Conservation (phyloP, 2,329 filamentous ascomycete species). For the Colletotrichum sp. region DNA sequence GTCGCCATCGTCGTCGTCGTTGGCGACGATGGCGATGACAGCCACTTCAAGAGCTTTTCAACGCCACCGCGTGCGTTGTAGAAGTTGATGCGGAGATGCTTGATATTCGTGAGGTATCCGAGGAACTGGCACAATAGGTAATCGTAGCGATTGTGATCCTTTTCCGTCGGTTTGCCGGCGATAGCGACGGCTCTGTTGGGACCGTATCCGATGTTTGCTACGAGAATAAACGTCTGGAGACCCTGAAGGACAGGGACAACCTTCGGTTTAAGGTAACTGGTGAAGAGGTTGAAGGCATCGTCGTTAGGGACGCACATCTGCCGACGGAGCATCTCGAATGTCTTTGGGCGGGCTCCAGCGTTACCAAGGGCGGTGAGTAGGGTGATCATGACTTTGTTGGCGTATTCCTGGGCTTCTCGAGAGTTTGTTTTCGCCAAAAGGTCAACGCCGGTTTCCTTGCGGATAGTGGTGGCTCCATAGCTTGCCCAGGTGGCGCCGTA, state of each 20-base stretch:
- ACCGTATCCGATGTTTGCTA: slow-evolving; percentile 12
- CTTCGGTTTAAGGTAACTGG: slow-evolving; percentile 36
- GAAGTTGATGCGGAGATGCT: slow-evolving; percentile 60
- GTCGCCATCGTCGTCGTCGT: not conserved
- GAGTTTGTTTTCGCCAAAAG: not conserved
- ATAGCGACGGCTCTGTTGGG: not conserved
- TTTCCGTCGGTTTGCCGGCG: not conserved
- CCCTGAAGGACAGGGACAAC: slow-evolving; percentile 45
- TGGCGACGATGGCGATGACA: slow-evolving; percentile 26
- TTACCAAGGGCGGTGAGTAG: slow-evolving; percentile 47
- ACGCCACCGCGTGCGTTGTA: slow-evolving; percentile 11
- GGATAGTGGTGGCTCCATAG: slow-evolving; percentile 52
- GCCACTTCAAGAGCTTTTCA: slow-evolving; percentile 41
- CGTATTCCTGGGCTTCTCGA: slow-evolving; percentile 21
- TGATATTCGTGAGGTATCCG: slow-evolving; percentile 42
- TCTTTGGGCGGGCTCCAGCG: slow-evolving; percentile 38
- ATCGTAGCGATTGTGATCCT: not conserved
- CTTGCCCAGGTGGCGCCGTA: slow-evolving; percentile 50
- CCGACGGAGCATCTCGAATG: slow-evolving; percentile 53
- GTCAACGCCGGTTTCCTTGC: slow-evolving; percentile 35
- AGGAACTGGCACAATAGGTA: slow-evolving; percentile 41
- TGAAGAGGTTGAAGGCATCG: slow-evolving; percentile 48
- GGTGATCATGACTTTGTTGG: slow-evolving; percentile 40
- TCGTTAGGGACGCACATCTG: slow-evolving; percentile 35
- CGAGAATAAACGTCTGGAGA: slow-evolving; percentile 51